These are phyloP conservation scores for Cordia subcordata DNA, from an alignment of 257 asterid species.

Conservation along the genomic window DNA sequence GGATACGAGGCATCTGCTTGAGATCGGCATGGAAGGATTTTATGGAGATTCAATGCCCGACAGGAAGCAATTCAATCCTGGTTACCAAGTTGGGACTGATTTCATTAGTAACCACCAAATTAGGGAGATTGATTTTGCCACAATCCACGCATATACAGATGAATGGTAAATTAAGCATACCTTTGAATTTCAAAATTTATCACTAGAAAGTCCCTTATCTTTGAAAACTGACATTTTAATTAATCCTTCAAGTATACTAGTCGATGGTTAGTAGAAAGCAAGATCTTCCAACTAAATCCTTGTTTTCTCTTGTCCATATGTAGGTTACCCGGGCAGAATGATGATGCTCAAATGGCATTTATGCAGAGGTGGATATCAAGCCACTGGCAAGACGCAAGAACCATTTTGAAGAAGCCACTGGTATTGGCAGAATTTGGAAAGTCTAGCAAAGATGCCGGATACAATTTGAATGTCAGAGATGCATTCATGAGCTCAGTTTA, in stretches of 20 bases:
- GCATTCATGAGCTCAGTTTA: constrained; percentile 28
- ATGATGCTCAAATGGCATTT: constrained; percentile 34
- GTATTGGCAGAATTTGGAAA: constrained; percentile 45
- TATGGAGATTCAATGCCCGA: constrained; percentile 50
- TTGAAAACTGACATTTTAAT: no score
- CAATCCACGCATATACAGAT: constrained; percentile 64
- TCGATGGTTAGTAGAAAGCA: no score
- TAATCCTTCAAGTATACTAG: no score
- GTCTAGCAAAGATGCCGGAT: constrained; percentile 42
- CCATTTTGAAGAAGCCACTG: constrained; percentile 39
- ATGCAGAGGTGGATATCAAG: constrained; percentile 41
- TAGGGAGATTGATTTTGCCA: constrained; percentile 46
- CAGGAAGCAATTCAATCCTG: constrained; percentile 47
- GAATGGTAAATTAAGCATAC: constrained; percentile 21
- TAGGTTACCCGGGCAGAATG: constrained; percentile 32
- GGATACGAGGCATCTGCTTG: constrained; percentile 46
- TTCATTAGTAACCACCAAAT: constrained; percentile 44
- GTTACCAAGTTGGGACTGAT: constrained; percentile 51
- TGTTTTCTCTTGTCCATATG: no score
- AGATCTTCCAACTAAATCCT: no score
- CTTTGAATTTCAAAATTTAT: no score
- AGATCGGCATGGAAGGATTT: constrained; percentile 65
- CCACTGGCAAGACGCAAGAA: constrained; percentile 39
- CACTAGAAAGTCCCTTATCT: no score
- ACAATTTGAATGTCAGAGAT: constrained; percentile 26